These are phyloP conservation scores for Ophiostoma quercus DNA, from an alignment of 2,329 filamentous ascomycete species.

Conservation along the genomic window DNA sequence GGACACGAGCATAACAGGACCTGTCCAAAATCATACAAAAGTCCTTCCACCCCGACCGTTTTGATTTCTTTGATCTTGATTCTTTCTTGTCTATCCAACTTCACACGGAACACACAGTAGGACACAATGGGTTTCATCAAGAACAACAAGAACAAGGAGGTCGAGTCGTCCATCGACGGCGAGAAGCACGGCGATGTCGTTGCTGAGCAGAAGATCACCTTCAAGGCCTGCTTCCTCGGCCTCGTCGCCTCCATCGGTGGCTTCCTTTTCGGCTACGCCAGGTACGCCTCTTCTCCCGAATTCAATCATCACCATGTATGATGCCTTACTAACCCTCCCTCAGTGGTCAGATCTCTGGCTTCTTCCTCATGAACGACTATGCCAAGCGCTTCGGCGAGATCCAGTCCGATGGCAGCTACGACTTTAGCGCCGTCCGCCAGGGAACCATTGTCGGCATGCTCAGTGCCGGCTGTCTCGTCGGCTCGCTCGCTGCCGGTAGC, in stretches of 20 bases:
- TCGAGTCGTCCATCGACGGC: not conserved
- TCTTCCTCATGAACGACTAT: constrained; percentile 14
- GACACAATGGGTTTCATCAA: constrained; percentile 9
- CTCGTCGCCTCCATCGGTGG: constrained; percentile 11
- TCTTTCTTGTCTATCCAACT: not conserved
- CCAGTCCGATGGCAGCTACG: not conserved
- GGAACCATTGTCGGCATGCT: constrained; percentile 15
- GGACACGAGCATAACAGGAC: not conserved
- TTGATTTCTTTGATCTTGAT: not conserved
- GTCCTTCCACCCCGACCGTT: not conserved
- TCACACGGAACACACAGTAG: constrained; percentile 1
- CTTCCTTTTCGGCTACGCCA: constrained; percentile 11
- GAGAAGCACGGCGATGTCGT: constrained; percentile 13
- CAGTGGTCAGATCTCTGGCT: constrained; percentile 14
- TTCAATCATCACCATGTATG: not conserved
- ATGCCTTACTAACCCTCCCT: not conserved
- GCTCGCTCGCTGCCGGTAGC: constrained; percentile 9
- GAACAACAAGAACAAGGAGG: not conserved
- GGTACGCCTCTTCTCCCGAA: not conserved
- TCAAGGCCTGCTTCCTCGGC: constrained; percentile 12
- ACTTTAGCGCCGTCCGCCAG: constrained; percentile 11
- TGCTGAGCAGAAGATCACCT: constrained; percentile 9
- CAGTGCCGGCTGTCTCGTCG: constrained; percentile 5
- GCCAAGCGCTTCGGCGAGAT: not conserved
- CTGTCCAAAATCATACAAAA: not conserved